Conservation (phyloP, 2,329 filamentous ascomycete species). For the Botrytis fragariae region DNA sequence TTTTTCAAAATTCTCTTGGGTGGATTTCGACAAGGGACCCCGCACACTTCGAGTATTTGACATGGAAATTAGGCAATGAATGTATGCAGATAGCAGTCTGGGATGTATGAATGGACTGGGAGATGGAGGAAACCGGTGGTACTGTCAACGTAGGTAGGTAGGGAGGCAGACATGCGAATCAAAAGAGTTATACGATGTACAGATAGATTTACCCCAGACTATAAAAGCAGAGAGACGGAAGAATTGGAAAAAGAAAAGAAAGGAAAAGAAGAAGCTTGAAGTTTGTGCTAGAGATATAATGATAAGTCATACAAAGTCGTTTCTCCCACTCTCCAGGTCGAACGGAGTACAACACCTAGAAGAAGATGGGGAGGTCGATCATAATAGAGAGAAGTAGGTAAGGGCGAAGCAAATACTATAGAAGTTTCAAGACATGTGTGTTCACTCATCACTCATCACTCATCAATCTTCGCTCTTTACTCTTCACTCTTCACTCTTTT, state of each 20-base stretch:
- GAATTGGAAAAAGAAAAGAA: background rate
- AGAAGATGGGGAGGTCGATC: background rate
- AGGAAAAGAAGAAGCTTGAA: background rate
- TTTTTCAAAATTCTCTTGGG: conserved; percentile 13
- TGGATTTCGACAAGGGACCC: conserved; percentile 20
- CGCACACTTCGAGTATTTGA: conserved; percentile 18
- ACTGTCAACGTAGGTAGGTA: background rate
- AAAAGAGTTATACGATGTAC: background rate
- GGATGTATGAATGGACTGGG: background rate
- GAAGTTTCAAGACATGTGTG: background rate
- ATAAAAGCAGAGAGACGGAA: background rate
- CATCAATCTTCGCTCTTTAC: background rate
- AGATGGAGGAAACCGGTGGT: background rate
- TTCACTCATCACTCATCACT: background rate
- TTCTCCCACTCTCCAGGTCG: background rate
- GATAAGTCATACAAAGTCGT: background rate
- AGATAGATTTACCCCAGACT: background rate
- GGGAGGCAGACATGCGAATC: background rate
- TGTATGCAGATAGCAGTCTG: background rate
- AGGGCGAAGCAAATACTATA: background rate
- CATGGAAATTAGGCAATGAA: conserved; percentile 15
- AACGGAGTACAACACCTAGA: background rate
- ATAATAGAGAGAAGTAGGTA: background rate
- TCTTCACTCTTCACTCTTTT: background rate
- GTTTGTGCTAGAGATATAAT: background rate